These are phyloP conservation scores for Botrytis fabae DNA, from an alignment of 2,329 filamentous ascomycete genomes.

Conservation along the genomic window DNA sequence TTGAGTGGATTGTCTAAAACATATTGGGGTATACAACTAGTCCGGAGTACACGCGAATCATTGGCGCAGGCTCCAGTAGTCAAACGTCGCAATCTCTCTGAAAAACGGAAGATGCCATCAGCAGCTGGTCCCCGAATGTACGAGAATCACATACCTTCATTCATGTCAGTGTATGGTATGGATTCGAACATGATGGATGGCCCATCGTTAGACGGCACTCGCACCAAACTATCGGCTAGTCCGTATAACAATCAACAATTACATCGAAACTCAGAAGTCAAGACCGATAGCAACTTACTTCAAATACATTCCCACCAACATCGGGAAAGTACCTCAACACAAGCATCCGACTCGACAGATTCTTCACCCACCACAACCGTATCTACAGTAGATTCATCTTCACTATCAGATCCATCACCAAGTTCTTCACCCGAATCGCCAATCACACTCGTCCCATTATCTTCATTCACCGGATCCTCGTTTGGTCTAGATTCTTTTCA, in stretches of 20 bases:
- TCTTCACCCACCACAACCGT: constrained; percentile 94
- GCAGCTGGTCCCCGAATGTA: constrained; percentile 61
- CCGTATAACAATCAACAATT: constrained; percentile 26
- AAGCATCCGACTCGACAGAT: constrained; percentile 80
- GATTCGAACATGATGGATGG: constrained; percentile 45
- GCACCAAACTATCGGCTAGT: constrained; percentile 31
- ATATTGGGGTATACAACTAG: constrained; percentile 15
- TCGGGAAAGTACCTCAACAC: constrained; percentile 75
- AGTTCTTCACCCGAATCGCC: constrained; percentile 92
- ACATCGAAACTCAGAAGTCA: constrained; percentile 23
- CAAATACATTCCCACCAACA: constrained; percentile 58
- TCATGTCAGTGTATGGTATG: constrained; percentile 74
- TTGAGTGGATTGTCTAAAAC: constrained; percentile 23
- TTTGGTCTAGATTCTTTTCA: constrained; percentile 47
- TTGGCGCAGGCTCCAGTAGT: constrained; percentile 28
- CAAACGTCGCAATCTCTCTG: constrained; percentile 25
- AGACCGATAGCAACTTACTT: constrained; percentile 28
- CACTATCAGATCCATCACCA: constrained; percentile 85
- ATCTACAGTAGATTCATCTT: constrained; percentile 88
- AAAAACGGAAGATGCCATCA: constrained; percentile 56
- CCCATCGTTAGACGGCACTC: constrained; percentile 27
- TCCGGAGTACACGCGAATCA: constrained; percentile 5
- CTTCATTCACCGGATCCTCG: constrained; percentile 63
- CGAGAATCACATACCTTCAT: constrained; percentile 71
- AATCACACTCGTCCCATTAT: constrained; percentile 68